Conservation (phyloP, 805 yeast genomes). For the Candida ipomoeae region DNA sequence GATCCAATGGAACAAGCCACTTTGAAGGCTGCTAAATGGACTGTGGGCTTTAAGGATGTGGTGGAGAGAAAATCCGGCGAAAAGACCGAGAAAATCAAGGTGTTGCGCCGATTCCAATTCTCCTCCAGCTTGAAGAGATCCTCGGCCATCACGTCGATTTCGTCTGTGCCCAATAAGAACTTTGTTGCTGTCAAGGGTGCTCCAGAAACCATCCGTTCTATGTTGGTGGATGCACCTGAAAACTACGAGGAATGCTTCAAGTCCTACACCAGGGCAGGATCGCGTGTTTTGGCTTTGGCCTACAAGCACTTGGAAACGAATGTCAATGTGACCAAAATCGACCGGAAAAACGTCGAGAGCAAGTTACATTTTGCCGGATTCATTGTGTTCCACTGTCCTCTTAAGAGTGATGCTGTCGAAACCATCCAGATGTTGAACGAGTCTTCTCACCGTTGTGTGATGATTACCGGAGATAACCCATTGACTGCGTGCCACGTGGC, state of each 20-base stretch:
- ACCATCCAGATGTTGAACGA: conserved; percentile 90
- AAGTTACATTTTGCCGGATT: conserved; percentile 83
- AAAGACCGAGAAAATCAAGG: conserved; percentile 51
- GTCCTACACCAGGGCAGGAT: conserved; percentile 90
- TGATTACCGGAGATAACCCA: conserved; percentile 99
- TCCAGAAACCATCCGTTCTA: conserved; percentile 86
- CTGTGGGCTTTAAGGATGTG: conserved; percentile 69
- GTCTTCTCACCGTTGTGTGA: conserved; percentile 90
- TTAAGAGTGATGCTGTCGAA: conserved; percentile 88
- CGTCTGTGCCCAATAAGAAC: conserved; percentile 41
- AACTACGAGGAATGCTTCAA: conserved; percentile 83
- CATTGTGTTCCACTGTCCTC: conserved; percentile 94
- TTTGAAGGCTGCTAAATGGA: conserved; percentile 81
- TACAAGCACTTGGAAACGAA: conserved; percentile 63
- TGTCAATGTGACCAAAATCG: conserved; percentile 49
- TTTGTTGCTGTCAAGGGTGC: conserved; percentile 95
- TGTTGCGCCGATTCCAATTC: conserved; percentile 93
- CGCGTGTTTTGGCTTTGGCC: conserved; percentile 94
- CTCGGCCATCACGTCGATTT: conserved; percentile 67
- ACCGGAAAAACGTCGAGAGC: conserved; percentile 74
- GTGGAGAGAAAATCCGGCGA: conserved; percentile 44
- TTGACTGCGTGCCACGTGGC: conserved; percentile 98
- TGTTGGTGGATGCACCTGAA: conserved; percentile 68
- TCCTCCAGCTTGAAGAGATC: conserved; percentile 95
- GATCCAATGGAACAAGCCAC: conserved; percentile 99